phyloP scores from a whole-genome alignment of 139 green algal genomes.

The Ostreobium quekettii region DNA sequence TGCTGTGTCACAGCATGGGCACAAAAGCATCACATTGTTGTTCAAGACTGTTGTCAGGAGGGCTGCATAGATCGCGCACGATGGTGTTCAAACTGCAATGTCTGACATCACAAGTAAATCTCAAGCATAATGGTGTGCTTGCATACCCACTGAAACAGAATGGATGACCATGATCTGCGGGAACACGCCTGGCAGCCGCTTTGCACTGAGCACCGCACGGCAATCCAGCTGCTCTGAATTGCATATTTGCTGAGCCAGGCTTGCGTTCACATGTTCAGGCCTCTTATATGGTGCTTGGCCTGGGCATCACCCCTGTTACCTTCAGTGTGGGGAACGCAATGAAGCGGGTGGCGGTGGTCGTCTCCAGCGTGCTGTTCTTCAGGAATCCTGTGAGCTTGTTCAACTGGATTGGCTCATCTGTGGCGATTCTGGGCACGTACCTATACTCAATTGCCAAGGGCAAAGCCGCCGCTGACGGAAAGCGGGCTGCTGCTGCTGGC shows the following conservation, averaged over 20 bases:
- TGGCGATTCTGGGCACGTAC: conserved; percentile 79
- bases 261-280: conserved; percentile 26
- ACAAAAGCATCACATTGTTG: too few species aligned
- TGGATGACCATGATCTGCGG: too few species aligned
- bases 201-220: too few species aligned
- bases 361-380: conserved; percentile 47
- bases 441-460: conserved; percentile 66
- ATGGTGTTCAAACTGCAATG: too few species aligned
- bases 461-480: conserved; percentile 10
- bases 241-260: neutral
- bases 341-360: conserved; percentile 88
- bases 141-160: too few species aligned
- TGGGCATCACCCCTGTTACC: conserved; percentile 74
- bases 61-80: too few species aligned
- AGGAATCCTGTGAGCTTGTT: conserved; percentile 58
- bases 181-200: too few species aligned
- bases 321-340: conserved; percentile 90
- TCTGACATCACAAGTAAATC: too few species aligned
- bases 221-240: too few species aligned
- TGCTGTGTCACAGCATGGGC: too few species aligned
- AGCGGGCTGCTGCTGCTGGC: neutral
- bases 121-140: too few species aligned
- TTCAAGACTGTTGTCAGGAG: too few species aligned
- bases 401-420: conserved; percentile 69
- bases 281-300: conserved; percentile 82